Base-by-base conservation (phyloP, 2,329 filamentous ascomycete species). In the Colletotrichum sp. region DNA sequence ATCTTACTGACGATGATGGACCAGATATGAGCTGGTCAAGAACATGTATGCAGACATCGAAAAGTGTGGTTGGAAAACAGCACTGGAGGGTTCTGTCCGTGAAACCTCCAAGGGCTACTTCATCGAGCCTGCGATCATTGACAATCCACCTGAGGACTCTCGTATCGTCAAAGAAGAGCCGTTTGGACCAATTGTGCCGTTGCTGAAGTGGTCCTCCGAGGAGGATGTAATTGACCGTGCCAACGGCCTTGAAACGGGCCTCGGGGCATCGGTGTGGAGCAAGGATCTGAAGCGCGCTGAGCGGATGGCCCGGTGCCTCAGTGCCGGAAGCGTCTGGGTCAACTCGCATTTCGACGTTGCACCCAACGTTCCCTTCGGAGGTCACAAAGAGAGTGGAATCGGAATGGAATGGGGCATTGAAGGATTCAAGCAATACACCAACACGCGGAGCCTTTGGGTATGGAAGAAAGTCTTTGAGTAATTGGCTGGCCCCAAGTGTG, bases 161-260 rank as follows among this genome's bases (percentile, higher is more conserved):
- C 84, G 86, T 0, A 88, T 94, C 30, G 90, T 92, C 1, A 82
- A 84, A 5, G 90, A 90, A 77, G 90, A 92, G 79, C 88, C 87
- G 0, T 85, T 85, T 60, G 73, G 89, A 1, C 93, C 93, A 0
- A 91, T 94, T 32, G 87, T 94, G 3, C 92, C 93, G 0, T 83
- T 94, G 9, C 80, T 94, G 73, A 89, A 87, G 44, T 95, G 92
- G 91, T 86, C 85, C 0, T 87, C 89, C 26, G 92, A 94, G 77
- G 88, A 88, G 5, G 91, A 93, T 21, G 90, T 92, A 1, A 83
- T 94, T 28, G 81, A 82, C 3, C 87, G 90, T 9, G 91, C 89
- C 2, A 93, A 93, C 77, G 84, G 86, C 26, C 84, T 85, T 5
- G 85, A 88, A 26, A 88, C 86, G 32, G 91, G 90, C 0, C 86